Conservation (phyloP, 441 rosid genomes). For the Brassica balearica region DNA sequence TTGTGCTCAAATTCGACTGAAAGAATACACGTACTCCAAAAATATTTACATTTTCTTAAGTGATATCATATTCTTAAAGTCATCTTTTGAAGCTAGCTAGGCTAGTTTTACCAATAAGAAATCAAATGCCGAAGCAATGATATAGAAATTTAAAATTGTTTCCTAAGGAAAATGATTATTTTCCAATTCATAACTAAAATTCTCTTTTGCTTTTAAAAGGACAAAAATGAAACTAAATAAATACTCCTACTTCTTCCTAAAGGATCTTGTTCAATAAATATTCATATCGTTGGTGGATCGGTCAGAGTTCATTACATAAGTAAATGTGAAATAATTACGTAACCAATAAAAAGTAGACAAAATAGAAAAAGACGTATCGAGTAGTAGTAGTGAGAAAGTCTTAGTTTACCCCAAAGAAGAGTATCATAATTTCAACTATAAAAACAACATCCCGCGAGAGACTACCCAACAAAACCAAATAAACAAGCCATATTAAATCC, state of each 20-base stretch:
- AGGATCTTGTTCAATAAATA: background rate
- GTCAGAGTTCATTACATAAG: background rate
- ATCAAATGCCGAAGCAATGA: constrained; percentile 40
- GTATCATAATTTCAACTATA: constrained; percentile 25
- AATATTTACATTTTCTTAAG: too few species aligned
- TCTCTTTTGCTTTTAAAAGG: constrained; percentile 11
- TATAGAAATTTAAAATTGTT: constrained; percentile 34
- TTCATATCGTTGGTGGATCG: constrained; percentile 32
- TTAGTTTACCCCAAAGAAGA: background rate
- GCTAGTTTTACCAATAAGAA: constrained; percentile 21
- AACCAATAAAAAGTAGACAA: background rate
- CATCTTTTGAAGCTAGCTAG: background rate
- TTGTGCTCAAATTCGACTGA: too few species aligned
- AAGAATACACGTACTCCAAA: too few species aligned
- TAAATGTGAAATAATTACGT: background rate
- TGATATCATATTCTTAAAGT: background rate
- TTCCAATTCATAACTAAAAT: background rate
- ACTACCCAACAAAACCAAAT: constrained; percentile 23
- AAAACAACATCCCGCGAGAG: constrained; percentile 24
- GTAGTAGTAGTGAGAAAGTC: constrained; percentile 45
- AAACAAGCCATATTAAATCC: constrained; percentile 11
- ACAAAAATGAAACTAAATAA: background rate
- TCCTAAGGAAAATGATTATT: constrained; percentile 40
- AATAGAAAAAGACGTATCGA: constrained; percentile 32
- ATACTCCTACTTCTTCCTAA: background rate